Evolutionary conservation across 148 eudicot genomes (phyloP).

Genomic region (Chenopodium berlandieri): DNA sequence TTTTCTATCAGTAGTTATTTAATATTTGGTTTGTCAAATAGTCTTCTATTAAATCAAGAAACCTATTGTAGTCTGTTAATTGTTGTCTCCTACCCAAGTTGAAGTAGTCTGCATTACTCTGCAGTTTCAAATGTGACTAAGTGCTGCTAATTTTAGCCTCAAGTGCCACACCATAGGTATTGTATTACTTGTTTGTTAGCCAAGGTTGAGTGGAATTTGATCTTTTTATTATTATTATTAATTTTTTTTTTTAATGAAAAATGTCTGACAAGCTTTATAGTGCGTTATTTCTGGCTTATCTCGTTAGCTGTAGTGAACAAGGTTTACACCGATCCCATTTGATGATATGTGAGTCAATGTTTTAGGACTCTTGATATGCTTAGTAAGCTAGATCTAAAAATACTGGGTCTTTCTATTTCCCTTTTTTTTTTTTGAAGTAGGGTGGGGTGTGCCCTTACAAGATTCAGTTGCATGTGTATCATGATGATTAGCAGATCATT

Average conservation of each 20-base stretch:
- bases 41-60: neutral
- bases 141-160: neutral
- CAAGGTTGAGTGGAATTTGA: neutral
- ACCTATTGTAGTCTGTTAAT: neutral
- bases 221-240: neutral
- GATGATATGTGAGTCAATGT: neutral
- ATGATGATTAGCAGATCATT: neutral
- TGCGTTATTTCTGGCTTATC: neutral
- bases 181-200: neutral
- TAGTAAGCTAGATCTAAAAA: neutral
- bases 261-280: neutral
- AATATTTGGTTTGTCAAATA: neutral
- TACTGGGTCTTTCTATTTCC: neutral
- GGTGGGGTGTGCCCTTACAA: neutral
- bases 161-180: neutral
- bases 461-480: neutral
- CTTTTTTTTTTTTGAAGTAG: too few species aligned
- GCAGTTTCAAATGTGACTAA: neutral
- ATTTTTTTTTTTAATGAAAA: too few species aligned
- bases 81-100: neutral
- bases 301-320: neutral
- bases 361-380: neutral
- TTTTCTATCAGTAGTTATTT: neutral
- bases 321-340: neutral
- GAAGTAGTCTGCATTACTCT: neutral